Base-by-base conservation (phyloP, 1,284 basidiomycete genomes). In the Tetrapyrgos nigripes region DNA sequence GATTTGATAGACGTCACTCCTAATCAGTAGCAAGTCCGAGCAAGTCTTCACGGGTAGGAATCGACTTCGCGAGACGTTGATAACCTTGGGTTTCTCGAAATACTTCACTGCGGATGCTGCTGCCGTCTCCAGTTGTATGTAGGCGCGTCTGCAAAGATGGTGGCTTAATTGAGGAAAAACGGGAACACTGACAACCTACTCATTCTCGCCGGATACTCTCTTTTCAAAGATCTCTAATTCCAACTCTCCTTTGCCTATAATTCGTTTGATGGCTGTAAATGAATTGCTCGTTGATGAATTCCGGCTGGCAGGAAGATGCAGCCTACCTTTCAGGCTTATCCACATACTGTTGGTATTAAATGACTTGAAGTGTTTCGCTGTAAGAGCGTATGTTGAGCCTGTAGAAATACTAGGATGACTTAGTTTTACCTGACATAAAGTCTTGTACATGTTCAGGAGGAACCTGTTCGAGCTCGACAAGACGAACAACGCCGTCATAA, bases 21-120 rank as follows among this genome's bases (percentile, higher is more conserved):
- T 99, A 85, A 98, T 97, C 67, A 98, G 83, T 29, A 98, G 84
- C 67, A 98, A 81, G 74, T 96, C 93, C 51, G 92, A 94, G 76
- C 91, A 94, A 62, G 87, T 90, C 83, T 94, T 94, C 68, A 96
- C 97, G 59, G 97, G 97, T 73, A 99, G 83, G 92, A 99, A 98
- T 58, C 97, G 93, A 66, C 88, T 91, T 62, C 97, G 92, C 53
- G 97, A 96, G 17, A 99, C 97, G 78, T 99, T 98, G 79, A 99
- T 92, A 65, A 97, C 97, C 73, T 96, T 94, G 4, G 93, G 95
- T 69, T 91, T 90, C 71, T 85, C 88, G 83, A 97, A 97, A 77
- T 97, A 94, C 84, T 98, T 98, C 83, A 98, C 97, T 43, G 96
- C 96, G 26, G 95, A 96, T 79, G 96, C 96, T 54, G 96, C 94